Base-by-base conservation (phyloP, 805 yeast species). In the Starmerella stellata region DNA sequence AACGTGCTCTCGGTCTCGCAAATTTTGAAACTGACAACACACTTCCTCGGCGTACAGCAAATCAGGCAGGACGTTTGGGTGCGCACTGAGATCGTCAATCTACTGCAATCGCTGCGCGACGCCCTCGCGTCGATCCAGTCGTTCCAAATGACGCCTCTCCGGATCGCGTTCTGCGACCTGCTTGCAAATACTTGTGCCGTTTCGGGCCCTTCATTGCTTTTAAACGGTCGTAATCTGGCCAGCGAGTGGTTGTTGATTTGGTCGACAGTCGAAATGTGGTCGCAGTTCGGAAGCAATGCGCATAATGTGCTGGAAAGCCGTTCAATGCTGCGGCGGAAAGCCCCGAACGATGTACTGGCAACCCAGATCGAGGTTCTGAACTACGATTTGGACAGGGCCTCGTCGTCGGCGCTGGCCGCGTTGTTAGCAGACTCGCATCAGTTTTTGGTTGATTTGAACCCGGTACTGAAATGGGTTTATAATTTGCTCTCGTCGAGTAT, bases 211-310 rank as follows among this genome's bases (percentile, higher is more conserved):
- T 44, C 40, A 3, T 30, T 40, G 2, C 38, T 46, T 45, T 41
- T 37, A 24, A 31, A 42, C 4, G 48, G 48, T 2, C 35, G 46
- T 28, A n/a, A 38, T 38, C 35, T 50, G 43, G 28, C 57, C 54
- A n/a, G 57, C 58, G 23, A 77, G 80, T 2, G 50, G 50, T 25
- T 35, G 4, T 34, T 34, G 9, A 78, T 92, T 44, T 85, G 82
- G 60, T 71, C 74, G 34, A 77, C 71, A 50, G 61, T 90, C 40
- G 85, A 79, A 47, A 93, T 81, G 54, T 90, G 99, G 99, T 83
- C 95, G 55, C 93, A 93, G 0, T 73, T 72, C 56, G 95, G 96
- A 2, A 75, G 71, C 38, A 63, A 73, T 19, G 66, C 71, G 7
- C 52, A 63, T 1, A 52, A 74, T 2, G 70, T 82, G 2, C 73